phyloP scores from a whole-genome alignment of 805 yeast genomes.

The Teunomyces cretensis region DNA sequence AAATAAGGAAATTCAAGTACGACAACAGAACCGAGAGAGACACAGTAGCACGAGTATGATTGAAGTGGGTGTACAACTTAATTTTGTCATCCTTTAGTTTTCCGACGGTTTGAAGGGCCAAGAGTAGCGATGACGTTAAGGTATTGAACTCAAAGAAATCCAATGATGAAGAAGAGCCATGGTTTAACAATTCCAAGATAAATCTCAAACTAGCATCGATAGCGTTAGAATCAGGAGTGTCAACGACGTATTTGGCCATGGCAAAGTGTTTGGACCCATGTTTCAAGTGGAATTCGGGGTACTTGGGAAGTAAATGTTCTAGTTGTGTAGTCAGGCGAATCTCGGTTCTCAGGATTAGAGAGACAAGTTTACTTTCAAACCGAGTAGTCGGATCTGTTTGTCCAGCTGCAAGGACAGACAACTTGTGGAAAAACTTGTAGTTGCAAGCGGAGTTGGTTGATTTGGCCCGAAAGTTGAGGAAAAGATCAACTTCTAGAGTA shows the following conservation, averaged over 20 bases:
- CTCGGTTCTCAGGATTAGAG: background rate
- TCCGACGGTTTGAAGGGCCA: slow-evolving; percentile 7
- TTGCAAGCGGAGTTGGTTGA: background rate
- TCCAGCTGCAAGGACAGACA: background rate
- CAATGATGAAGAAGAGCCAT: slow-evolving; percentile 11
- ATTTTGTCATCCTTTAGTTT: slow-evolving; percentile 9
- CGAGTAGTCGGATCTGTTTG: background rate
- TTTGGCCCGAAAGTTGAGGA: background rate
- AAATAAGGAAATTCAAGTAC: slow-evolving; percentile 18
- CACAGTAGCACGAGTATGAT: slow-evolving; percentile 18
- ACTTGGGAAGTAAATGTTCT: slow-evolving; percentile 2
- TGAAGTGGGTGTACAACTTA: slow-evolving; percentile 17
- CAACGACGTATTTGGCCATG: background rate
- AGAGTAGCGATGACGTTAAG: slow-evolving; percentile 7
- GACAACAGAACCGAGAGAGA: slow-evolving; percentile 17
- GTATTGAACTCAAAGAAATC: slow-evolving; percentile 11
- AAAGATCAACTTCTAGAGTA: background rate
- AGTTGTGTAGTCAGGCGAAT: background rate
- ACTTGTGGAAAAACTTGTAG: background rate
- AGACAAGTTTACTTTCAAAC: background rate
- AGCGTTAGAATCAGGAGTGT: background rate
- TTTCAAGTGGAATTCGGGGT: background rate
- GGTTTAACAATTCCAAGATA: slow-evolving; percentile 23
- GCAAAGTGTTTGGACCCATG: background rate
- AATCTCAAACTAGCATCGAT: slow-evolving; percentile 10